phyloP scores from a whole-genome alignment of 2,329 filamentous ascomycete genomes.

The Cladosporium sp. region DNA sequence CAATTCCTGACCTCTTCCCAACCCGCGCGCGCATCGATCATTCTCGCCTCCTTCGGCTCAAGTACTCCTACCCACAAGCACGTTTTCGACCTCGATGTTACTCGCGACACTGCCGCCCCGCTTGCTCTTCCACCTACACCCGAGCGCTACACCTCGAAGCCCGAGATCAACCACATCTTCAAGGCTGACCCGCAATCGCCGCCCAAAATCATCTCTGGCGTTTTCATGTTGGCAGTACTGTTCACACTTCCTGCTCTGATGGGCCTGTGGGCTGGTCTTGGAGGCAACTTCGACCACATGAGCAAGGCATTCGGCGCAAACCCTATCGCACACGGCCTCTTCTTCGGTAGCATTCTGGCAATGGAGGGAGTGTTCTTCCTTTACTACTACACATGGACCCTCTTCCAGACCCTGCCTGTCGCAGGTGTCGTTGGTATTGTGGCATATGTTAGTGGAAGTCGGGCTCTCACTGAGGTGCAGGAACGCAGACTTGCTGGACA shows the following conservation, averaged over 20 bases:
- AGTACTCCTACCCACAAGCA: conserved; percentile 62
- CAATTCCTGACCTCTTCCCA: conserved; percentile 68
- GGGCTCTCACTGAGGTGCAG: conserved; percentile 90
- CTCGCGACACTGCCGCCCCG: conserved; percentile 58
- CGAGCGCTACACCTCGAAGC: conserved; percentile 75
- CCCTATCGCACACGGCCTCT: conserved; percentile 75
- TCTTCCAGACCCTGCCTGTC: conserved; percentile 82
- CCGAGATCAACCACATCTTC: conserved; percentile 91
- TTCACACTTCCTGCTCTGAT: conserved; percentile 71
- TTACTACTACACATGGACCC: conserved; percentile 88
- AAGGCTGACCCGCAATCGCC: conserved; percentile 73
- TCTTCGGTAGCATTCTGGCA: conserved; percentile 79
- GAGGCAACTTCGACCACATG: conserved; percentile 77
- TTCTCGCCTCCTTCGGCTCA: conserved; percentile 82
- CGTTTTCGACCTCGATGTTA: conserved; percentile 69
- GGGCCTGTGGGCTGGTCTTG: conserved; percentile 69
- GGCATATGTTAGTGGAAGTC: conserved; percentile 80
- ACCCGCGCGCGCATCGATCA: conserved; percentile 72
- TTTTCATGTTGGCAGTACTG: conserved; percentile 70
- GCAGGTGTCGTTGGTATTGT: conserved; percentile 64
- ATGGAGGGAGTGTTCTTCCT: conserved; percentile 92
- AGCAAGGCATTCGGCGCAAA: conserved; percentile 69
- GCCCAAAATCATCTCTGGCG: conserved; percentile 70
- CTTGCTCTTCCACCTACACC: conserved; percentile 61
- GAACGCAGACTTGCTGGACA: conserved; percentile 73